Evolutionary conservation across 768 basidiomycete species (phyloP).

Genomic region (Hydnomerulius pinastri): DNA sequence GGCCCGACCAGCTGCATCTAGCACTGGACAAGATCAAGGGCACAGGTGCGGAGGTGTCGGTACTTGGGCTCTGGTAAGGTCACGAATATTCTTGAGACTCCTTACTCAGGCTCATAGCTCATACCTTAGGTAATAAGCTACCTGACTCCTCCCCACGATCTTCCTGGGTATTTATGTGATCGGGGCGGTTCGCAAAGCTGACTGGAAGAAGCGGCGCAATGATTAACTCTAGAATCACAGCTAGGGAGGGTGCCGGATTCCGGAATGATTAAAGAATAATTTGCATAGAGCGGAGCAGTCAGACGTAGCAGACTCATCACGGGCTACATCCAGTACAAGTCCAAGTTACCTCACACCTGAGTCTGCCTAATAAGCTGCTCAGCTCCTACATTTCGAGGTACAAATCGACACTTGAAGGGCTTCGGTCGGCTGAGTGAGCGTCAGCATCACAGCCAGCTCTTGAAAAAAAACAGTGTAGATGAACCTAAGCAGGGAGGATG

Average conservation of each 20-base stretch:
- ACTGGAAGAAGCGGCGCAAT: too few species aligned
- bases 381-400: conserved; percentile 36
- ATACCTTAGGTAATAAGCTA: too few species aligned
- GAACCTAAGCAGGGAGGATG: conserved; percentile 38
- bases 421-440: conserved; percentile 37
- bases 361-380: conserved; percentile 29
- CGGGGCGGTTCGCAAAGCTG: too few species aligned
- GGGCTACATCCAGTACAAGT: not conserved
- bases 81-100: too few species aligned
- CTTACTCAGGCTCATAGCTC: too few species aligned
- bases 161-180: too few species aligned
- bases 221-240: too few species aligned
- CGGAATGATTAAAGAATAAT: too few species aligned
- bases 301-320: not conserved
- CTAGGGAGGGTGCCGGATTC: too few species aligned
- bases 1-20: conserved; percentile 38
- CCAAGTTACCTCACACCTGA: not conserved
- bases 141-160: too few species aligned
- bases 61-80: conserved; percentile 56
- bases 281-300: not conserved
- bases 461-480: conserved; percentile 1
- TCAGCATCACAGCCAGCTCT: not conserved
- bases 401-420: conserved; percentile 41
- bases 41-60: conserved; percentile 36
- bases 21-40: conserved; percentile 36